phyloP scores from a whole-genome alignment of 352 stramenopile genomes.

The Phytophthora multivora region DNA sequence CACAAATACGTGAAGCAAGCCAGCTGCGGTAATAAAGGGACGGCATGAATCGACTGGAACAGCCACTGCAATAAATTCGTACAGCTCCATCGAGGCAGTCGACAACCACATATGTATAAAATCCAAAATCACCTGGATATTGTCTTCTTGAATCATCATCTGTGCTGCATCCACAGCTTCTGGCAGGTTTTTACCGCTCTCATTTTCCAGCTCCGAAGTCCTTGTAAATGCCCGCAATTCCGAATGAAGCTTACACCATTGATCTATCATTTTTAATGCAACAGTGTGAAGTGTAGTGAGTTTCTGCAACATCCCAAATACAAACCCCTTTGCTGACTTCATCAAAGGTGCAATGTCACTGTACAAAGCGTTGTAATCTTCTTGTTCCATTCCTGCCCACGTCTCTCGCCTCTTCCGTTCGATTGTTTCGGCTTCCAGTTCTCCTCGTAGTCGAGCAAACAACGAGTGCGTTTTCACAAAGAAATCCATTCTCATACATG shows the following conservation, averaged over 20 bases:
- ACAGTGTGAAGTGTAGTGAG: slow-evolving; percentile 11
- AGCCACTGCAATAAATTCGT: slow-evolving; percentile 12
- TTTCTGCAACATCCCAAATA: slow-evolving; percentile 1
- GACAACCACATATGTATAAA: slow-evolving; percentile 13
- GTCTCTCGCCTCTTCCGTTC: slow-evolving; percentile 28
- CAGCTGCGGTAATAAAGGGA: not conserved
- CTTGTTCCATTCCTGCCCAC: slow-evolving; percentile 22
- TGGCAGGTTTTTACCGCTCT: not conserved
- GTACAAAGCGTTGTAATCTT: slow-evolving; percentile 34
- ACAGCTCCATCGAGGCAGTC: slow-evolving; percentile 4
- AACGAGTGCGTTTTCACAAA: slow-evolving; percentile 46
- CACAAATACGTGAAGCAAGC: slow-evolving; percentile 17
- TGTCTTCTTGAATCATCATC: slow-evolving; percentile 33
- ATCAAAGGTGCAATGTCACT: slow-evolving; percentile 20
- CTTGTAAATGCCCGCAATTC: slow-evolving; percentile 12
- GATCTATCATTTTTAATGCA: slow-evolving; percentile 14
- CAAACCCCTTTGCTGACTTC: slow-evolving; percentile 4
- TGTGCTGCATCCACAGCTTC: not conserved
- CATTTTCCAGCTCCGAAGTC: slow-evolving; percentile 1
- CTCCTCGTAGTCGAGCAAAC: slow-evolving; percentile 40
- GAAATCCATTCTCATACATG: slow-evolving; percentile 46
- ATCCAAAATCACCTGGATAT: slow-evolving; percentile 9
- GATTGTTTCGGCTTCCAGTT: slow-evolving; percentile 37
- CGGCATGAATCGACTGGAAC: slow-evolving; percentile 3
- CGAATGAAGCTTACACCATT: slow-evolving; percentile 21